Percentiles rank a stretch among this genome's conserved stretches.
Conservation (phyloP, 75 land plant genomes). For the Isoetes taiwanensis region DNA sequence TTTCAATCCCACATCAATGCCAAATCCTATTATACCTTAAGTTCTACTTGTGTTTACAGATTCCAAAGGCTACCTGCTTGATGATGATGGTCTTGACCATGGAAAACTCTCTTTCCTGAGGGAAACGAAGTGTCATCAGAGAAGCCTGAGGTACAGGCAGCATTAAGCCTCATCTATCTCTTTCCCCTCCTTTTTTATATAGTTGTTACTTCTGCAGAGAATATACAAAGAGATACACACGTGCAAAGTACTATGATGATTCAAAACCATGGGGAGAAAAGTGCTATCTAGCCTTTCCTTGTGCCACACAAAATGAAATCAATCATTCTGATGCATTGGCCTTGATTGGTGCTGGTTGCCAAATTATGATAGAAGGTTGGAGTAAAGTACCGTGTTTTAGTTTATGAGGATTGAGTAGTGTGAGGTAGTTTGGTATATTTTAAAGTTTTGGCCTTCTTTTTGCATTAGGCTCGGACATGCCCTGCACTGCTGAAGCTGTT, state of each 20-base stretch:
- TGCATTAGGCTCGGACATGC: slow-evolving; percentile 83
- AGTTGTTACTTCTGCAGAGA: slow-evolving; percentile 37
- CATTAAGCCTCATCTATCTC: neutral
- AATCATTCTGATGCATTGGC: slow-evolving; percentile 89
- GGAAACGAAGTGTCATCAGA: slow-evolving; percentile 72
- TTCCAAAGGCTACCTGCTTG: slow-evolving; percentile 83
- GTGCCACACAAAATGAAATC: slow-evolving; percentile 95
- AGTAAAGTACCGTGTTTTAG: too few species aligned
- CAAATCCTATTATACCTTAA: too few species aligned
- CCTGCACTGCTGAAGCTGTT: slow-evolving; percentile 91
- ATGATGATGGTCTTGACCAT: slow-evolving; percentile 92
- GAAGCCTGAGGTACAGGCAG: slow-evolving; percentile 58
- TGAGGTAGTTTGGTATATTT: neutral
- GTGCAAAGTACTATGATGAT: slow-evolving; percentile 85
- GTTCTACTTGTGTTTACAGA: slow-evolving; percentile 28
- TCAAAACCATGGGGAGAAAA: slow-evolving; percentile 95
- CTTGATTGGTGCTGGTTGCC: slow-evolving; percentile 85
- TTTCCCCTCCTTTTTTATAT: neutral
- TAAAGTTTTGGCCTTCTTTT: neutral
- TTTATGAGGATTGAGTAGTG: neutral
- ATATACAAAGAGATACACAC: slow-evolving; percentile 69
- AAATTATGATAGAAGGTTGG: slow-evolving; percentile 84
- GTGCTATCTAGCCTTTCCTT: slow-evolving; percentile 96
- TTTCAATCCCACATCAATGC: too few species aligned
- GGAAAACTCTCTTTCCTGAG: slow-evolving; percentile 57